These are phyloP conservation scores for Rhizopogon roseolus DNA, from an alignment of 768 basidiomycete species.

Conservation along the genomic window DNA sequence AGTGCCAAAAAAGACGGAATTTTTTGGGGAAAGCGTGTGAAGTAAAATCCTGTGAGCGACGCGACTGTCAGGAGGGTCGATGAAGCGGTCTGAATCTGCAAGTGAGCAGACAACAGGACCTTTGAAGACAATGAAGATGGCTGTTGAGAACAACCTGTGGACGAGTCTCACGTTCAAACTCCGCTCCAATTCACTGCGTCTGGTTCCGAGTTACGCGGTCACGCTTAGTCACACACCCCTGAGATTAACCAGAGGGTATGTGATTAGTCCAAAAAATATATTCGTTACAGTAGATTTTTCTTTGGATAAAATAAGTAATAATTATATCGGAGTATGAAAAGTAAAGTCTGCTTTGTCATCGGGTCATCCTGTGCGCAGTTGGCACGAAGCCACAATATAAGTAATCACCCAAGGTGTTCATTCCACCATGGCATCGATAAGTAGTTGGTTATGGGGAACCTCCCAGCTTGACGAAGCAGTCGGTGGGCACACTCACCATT, in stretches of 20 bases:
- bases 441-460: slow-evolving; percentile 75
- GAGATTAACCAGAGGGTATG: too few relatives aligned
- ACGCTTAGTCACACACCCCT: slow-evolving; percentile 4
- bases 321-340: slow-evolving; percentile 19
- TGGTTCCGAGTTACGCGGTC: slow-evolving; percentile 18
- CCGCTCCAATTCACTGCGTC: slow-evolving; percentile 23
- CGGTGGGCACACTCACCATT: slow-evolving; percentile 42
- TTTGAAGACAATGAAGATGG: slow-evolving; percentile 21
- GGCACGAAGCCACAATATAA: background rate
- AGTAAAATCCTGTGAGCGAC: slow-evolving; percentile 3
- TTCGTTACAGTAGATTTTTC: too few relatives aligned
- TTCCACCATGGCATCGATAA: slow-evolving; percentile 49
- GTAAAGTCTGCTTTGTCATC: slow-evolving; percentile 7
- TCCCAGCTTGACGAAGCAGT: slow-evolving; percentile 81
- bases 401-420: background rate
- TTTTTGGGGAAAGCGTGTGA: slow-evolving; percentile 8
- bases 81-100: background rate
- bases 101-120: background rate
- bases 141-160: slow-evolving; percentile 30
- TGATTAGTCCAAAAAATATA: too few relatives aligned
- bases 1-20: slow-evolving; percentile 13
- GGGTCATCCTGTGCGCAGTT: slow-evolving; percentile 13
- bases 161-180: slow-evolving; percentile 26
- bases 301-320: too few relatives aligned
- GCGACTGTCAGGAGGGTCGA: background rate